phyloP scores from a whole-genome alignment of 352 stramenopile genomes.

The Phytophthora pini region DNA sequence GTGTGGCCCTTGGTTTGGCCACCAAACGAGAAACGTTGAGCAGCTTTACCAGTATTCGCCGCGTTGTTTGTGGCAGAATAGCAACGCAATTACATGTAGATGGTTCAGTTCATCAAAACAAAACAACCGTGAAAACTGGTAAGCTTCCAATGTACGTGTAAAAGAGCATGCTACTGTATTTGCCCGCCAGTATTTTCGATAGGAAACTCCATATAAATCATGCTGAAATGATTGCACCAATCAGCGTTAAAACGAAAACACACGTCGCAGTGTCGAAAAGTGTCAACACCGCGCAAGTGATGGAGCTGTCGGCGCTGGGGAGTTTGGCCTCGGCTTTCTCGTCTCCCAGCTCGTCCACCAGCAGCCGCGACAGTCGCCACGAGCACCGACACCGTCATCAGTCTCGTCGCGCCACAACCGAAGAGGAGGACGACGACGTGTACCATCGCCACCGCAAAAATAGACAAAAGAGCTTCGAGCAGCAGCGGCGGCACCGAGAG shows the following conservation, averaged over 20 bases:
- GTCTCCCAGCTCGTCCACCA: slow-evolving; percentile 33
- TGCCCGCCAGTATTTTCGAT: not conserved
- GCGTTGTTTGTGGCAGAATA: too few species aligned
- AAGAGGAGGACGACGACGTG: slow-evolving; percentile 17
- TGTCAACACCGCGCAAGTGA: slow-evolving; percentile 7
- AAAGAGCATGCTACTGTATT: too few species aligned
- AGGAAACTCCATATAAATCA: not conserved
- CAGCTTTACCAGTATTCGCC: too few species aligned
- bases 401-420: not conserved
- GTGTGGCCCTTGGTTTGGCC: too few species aligned
- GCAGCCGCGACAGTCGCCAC: slow-evolving; percentile 22
- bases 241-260: not conserved
- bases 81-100: too few species aligned
- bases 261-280: slow-evolving; percentile 33
- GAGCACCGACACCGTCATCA: not conserved
- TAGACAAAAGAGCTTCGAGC: slow-evolving; percentile 21
- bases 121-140: too few species aligned
- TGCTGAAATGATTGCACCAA: slow-evolving; percentile 4
- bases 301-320: slow-evolving; percentile 23
- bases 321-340: slow-evolving; percentile 18
- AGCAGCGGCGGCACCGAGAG: slow-evolving; percentile 10
- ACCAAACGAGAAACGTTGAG: too few species aligned
- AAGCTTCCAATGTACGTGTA: too few species aligned
- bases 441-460: slow-evolving; percentile 33
- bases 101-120: too few species aligned